Conservation (phyloP, 2,329 filamentous ascomycete species). For the Huntiella moniliformis region DNA sequence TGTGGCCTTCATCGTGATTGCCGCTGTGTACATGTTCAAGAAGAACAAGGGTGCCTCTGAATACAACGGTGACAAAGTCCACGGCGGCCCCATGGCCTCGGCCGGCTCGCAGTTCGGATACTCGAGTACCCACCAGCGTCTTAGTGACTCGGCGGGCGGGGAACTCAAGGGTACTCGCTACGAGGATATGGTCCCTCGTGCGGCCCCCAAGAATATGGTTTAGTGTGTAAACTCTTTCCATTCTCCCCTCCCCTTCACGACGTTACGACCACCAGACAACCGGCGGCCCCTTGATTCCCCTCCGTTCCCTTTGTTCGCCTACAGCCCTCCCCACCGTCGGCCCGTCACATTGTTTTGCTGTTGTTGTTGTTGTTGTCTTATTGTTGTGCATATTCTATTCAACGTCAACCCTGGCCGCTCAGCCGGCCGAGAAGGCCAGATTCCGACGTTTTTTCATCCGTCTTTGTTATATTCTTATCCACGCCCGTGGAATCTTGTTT, state of each 20-base stretch:
- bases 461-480: not conserved
- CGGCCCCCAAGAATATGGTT: slow-evolving; percentile 28
- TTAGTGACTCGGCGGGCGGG: slow-evolving; percentile 2
- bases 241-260: not conserved
- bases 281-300: not conserved
- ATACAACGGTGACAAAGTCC: slow-evolving; percentile 7
- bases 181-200: slow-evolving; percentile 37
- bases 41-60: slow-evolving; percentile 14
- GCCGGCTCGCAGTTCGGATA: slow-evolving; percentile 20
- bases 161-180: slow-evolving; percentile 35
- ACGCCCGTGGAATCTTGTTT: no score
- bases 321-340: no score
- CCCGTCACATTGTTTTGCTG: not conserved
- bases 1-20: slow-evolving; percentile 20
- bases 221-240: slow-evolving; percentile 12
- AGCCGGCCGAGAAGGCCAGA: no score
- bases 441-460: not conserved
- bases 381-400: no score
- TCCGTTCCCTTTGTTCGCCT: not conserved
- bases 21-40: slow-evolving; percentile 22
- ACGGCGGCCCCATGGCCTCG: slow-evolving; percentile 30
- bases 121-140: slow-evolving; percentile 8
- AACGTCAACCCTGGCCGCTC: no score
- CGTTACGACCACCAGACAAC: not conserved
- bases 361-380: not conserved